These are phyloP conservation scores for Trichomonascaceae sp. DNA, from an alignment of 1,139 yeast species.

Conservation along the genomic window DNA sequence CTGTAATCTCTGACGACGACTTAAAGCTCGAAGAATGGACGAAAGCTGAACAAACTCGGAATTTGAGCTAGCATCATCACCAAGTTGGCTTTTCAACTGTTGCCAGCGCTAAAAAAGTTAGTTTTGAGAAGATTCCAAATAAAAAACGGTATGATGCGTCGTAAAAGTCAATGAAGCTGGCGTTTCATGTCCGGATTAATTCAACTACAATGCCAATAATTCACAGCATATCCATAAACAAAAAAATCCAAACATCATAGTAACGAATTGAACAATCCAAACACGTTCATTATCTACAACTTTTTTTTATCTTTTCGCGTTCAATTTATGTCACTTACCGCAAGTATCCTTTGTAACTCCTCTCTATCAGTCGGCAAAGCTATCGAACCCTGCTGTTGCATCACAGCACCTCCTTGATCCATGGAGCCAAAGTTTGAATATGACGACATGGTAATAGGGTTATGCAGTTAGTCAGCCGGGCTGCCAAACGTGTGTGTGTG, in stretches of 20 bases:
- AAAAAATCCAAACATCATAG: background rate
- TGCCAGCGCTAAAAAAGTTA: conserved; percentile 28
- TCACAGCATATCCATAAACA: background rate
- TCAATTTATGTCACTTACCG: conserved; percentile 8
- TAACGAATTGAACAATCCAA: background rate
- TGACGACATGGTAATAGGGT: conserved; percentile 5
- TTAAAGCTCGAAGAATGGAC: conserved; percentile 25
- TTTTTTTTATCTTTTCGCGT: background rate
- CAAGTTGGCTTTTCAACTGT: conserved; percentile 27
- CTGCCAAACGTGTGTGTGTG: conserved; percentile 6
- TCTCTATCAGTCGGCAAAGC: conserved; percentile 13
- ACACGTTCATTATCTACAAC: conserved; percentile 1
- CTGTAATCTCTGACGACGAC: conserved; percentile 39
- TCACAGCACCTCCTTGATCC: conserved; percentile 6
- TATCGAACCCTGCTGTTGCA: conserved; percentile 8
- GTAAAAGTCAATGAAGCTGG: background rate
- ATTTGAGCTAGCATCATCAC: conserved; percentile 34
- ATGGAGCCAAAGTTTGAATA: conserved; percentile 3
- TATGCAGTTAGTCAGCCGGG: conserved; percentile 7
- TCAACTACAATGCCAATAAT: background rate
- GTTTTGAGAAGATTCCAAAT: background rate
- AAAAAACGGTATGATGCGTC: background rate
- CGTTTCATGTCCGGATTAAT: background rate
- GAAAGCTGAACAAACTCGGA: conserved; percentile 32
- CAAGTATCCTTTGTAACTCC: conserved; percentile 14